These are phyloP conservation scores for Fomitopsis pulvina DNA, from an alignment of 768 basidiomycete genomes.

Conservation along the genomic window DNA sequence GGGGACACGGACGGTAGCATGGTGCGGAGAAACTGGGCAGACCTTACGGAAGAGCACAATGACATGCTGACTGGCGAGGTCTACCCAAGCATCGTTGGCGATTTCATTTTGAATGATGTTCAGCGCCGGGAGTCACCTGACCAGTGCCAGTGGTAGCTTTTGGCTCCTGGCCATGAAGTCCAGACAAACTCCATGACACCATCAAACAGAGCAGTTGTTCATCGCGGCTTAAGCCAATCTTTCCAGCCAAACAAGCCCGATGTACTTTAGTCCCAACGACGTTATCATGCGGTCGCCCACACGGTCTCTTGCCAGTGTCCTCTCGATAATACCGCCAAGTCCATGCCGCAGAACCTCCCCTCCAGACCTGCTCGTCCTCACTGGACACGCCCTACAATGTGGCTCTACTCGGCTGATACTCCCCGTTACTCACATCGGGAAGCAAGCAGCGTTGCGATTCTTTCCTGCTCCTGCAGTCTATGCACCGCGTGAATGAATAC, in stretches of 20 bases:
- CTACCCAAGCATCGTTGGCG: conserved; percentile 14
- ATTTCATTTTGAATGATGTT: conserved; percentile 6
- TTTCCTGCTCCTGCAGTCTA: neutral
- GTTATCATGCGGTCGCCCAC: too few relatives aligned
- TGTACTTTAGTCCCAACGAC: too few relatives aligned
- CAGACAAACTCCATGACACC: too few relatives aligned
- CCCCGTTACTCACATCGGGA: neutral
- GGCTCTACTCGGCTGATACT: neutral
- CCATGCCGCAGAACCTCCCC: too few relatives aligned
- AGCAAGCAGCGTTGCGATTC: neutral
- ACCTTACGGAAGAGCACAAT: conserved; percentile 14
- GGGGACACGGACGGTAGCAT: neutral
- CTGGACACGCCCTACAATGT: too few relatives aligned
- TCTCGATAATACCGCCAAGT: too few relatives aligned
- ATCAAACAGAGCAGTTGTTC: too few relatives aligned
- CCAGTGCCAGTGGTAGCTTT: neutral
- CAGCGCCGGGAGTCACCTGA: neutral
- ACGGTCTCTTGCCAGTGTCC: too few relatives aligned
- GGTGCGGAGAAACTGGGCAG: conserved; percentile 11
- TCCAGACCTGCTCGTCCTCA: too few relatives aligned
- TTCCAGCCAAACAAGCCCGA: too few relatives aligned
- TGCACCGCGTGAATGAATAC: neutral
- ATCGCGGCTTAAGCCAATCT: too few relatives aligned
- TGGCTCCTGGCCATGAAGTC: too few relatives aligned
- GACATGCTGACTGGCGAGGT: conserved; percentile 10